Evolutionary conservation across 2,329 filamentous ascomycete species (phyloP).

Genomic region (Hawksworthiomyces lignivorus): DNA sequence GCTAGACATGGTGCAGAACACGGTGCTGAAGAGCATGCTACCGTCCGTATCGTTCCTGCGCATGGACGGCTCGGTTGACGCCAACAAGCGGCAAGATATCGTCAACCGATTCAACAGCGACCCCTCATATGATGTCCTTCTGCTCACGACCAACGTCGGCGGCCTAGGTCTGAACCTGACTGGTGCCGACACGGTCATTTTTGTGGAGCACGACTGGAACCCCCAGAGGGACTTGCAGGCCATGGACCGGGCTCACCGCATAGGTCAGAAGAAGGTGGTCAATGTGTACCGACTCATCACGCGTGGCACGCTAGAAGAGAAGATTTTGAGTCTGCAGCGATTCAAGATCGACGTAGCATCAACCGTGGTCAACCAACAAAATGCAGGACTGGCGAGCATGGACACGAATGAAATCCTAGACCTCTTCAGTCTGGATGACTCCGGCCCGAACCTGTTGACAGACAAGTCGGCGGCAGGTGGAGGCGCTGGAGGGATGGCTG

Average conservation of each 20-base stretch:
- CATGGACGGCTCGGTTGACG: constrained; percentile 89
- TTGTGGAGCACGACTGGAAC: constrained; percentile 99
- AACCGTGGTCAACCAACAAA: constrained; percentile 98
- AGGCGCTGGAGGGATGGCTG: constrained; percentile 25
- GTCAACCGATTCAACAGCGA: constrained; percentile 99
- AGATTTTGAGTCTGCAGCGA: constrained; percentile 93
- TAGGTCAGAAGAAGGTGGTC: constrained; percentile 99
- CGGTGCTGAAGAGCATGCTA: constrained; percentile 83
- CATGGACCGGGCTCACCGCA: constrained; percentile 97
- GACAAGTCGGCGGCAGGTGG: constrained; percentile 44
- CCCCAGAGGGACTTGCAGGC: constrained; percentile 97
- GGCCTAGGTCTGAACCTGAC: constrained; percentile 92
- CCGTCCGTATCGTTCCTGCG: constrained; percentile 88
- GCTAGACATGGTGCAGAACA: constrained; percentile 96
- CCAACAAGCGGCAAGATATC: constrained; percentile 89
- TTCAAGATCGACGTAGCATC: constrained; percentile 99
- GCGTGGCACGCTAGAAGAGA: constrained; percentile 91
- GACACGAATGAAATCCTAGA: constrained; percentile 98
- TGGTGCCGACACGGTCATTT: constrained; percentile 96
- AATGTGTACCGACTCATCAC: constrained; percentile 98
- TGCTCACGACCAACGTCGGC: constrained; percentile 91
- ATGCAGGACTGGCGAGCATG: constrained; percentile 89
- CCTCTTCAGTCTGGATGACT: constrained; percentile 84
- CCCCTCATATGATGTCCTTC: constrained; percentile 87
- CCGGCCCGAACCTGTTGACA: constrained; percentile 57